Evolutionary conservation across 192 early-diverging fungal genomes (phyloP), one percentile per base, ranked within the genome.

Genomic region (Rhizophagus clarus): DNA sequence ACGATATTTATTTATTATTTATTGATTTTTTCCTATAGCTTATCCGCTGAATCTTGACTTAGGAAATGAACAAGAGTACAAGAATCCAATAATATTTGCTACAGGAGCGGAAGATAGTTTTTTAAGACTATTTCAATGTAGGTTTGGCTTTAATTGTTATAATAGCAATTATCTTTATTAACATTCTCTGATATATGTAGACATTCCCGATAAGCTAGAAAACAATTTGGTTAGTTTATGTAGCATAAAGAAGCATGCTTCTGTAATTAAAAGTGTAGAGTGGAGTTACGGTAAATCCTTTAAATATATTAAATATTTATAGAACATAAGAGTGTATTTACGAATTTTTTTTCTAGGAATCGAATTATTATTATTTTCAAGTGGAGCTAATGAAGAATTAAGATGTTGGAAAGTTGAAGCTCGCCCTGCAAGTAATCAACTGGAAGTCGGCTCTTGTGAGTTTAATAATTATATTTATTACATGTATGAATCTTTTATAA

Each of bases 331-430:
- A 4, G 31, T 67, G 24, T 28, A 37, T 34, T 78, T 7, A 64
- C 66, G 32, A 60, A 22, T 17, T 40, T 72, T 8, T 77, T 71
- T 31, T n/a, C 29, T 37, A 72, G 83, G 81, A 42, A 73, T 74
- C 22, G 79, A 82, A 17, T 61, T 79, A 29, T 40, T 92, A 28
- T 40, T 94, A 66, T 87, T 93, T 60, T 91, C 92, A 0, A 90
- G 87, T 70, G 92, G 92, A 32, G 92, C 86, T 2, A 82, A 84
- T 49, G 88, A 92, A 81, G 91, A 92, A 75, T 64, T 94, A 77
- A 80, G 88, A 10, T 91, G 90, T 81, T 95, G 92, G 94, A 82
- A 83, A 77, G 40, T 91, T n/a, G 82, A 83, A 31, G 37, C 81
- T 26, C 61, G 45, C 8, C 60, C 61, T 4, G 17, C 66, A 42